A percentile compares a stretch with the other conserved stretches of the same genome.
Evolutionary conservation across 163 green algal species (phyloP).

Genomic region (Prototheca wickerhamii): DNA sequence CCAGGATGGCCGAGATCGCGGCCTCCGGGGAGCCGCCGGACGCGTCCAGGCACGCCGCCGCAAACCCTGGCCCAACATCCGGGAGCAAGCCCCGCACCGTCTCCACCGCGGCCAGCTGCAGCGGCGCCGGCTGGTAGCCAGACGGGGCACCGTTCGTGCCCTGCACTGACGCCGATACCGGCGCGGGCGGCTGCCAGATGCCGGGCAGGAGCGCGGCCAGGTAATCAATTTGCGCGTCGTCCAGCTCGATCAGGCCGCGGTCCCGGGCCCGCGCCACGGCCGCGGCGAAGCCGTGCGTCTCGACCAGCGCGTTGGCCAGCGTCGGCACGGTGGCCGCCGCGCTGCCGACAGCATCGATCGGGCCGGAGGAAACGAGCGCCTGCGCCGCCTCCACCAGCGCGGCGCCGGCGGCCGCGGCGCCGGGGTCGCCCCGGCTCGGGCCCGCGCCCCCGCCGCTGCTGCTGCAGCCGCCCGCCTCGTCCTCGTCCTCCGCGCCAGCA

Average conservation of each 20-base stretch:
- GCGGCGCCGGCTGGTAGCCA: neutral
- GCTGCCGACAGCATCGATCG: too few relatives aligned
- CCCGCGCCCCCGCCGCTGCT: neutral
- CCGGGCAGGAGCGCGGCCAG: slow-evolving; percentile 41
- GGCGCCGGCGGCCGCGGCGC: slow-evolving; percentile 15
- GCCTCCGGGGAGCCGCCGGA: slow-evolving; percentile 22
- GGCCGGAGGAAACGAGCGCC: slow-evolving; percentile 16
- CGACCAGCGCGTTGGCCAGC: slow-evolving; percentile 16
- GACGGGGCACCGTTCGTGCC: too few relatives aligned
- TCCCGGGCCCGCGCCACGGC: slow-evolving; percentile 26
- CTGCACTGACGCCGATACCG: neutral
- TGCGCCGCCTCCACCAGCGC: slow-evolving; percentile 21
- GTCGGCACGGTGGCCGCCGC: slow-evolving; percentile 8
- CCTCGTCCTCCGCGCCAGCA: neutral
- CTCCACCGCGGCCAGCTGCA: neutral
- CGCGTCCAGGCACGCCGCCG: slow-evolving; percentile 45
- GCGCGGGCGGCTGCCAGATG: slow-evolving; percentile 16
- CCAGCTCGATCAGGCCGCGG: slow-evolving; percentile 39
- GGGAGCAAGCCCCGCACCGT: slow-evolving; percentile 56
- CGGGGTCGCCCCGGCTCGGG: neutral
- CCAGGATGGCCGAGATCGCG: slow-evolving; percentile 51
- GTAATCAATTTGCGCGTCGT: slow-evolving; percentile 63
- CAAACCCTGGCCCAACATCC: slow-evolving; percentile 56
- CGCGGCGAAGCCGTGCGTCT: slow-evolving; percentile 20
- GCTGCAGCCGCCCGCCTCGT: slow-evolving; percentile 5